Conservation (phyloP, 306 rosid species). For the Ormosia emarginata region DNA sequence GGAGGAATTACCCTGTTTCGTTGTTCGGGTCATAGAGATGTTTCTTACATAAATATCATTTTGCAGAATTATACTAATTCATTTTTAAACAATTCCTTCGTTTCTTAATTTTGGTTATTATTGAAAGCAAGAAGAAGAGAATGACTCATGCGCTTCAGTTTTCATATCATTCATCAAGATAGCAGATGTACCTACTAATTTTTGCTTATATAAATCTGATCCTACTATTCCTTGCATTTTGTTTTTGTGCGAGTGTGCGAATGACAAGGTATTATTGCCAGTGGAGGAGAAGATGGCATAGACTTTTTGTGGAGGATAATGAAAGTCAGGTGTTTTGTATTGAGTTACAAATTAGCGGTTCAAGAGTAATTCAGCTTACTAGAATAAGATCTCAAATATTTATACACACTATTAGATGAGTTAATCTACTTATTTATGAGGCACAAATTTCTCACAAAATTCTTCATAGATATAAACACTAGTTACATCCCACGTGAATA, state of each 20-base stretch:
- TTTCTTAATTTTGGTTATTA: not conserved
- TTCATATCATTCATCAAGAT: not conserved
- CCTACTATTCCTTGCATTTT: not conserved
- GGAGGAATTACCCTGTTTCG: not conserved
- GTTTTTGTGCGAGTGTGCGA: constrained; percentile 24
- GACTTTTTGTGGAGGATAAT: constrained; percentile 51
- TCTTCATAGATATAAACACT: no score
- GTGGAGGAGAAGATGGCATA: constrained; percentile 76
- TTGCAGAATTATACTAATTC: not conserved
- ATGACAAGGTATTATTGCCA: constrained; percentile 65
- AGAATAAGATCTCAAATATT: not conserved
- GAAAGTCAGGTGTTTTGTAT: constrained; percentile 35
- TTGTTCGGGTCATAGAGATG: not conserved
- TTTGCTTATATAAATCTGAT: not conserved
- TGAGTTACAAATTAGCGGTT: no score
- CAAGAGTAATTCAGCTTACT: no score
- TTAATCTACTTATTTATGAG: no score
- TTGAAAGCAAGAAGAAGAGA: not conserved
- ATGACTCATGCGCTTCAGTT: not conserved
- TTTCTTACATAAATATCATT: not conserved
- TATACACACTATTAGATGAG: not conserved
- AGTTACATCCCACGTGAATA: no score
- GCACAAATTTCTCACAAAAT: no score
- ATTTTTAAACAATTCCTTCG: not conserved
- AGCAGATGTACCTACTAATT: not conserved